Percentiles rank a stretch among this genome's conserved stretches.
phyloP scores from a whole-genome alignment of 495 filamentous ascomycete genomes.

The Copromyces sp. region DNA sequence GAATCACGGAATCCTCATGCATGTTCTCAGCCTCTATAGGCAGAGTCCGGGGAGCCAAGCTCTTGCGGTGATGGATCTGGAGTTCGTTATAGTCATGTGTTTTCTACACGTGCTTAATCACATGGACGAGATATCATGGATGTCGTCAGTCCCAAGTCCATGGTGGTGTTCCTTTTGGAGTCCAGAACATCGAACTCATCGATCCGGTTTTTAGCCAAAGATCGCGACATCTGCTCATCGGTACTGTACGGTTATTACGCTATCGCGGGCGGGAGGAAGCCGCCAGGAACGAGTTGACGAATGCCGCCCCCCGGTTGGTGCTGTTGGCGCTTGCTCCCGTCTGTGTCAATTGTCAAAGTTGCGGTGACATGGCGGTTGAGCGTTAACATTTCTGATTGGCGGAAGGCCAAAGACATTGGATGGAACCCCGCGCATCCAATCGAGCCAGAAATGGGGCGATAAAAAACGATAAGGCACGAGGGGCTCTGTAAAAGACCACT shows the following conservation, averaged over 20 bases:
- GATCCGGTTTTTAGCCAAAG: background rate
- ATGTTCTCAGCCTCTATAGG: background rate
- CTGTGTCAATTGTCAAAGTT: background rate
- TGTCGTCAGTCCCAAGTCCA: background rate
- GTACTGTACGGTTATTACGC: background rate
- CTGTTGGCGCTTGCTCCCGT: background rate
- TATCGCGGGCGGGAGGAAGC: background rate
- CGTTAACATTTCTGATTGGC: background rate
- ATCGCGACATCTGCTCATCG: background rate
- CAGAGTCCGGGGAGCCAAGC: background rate
- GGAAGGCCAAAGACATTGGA: background rate
- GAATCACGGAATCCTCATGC: background rate
- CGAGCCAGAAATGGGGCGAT: background rate
- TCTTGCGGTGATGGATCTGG: background rate
- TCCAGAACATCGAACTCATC: background rate
- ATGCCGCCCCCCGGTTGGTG: background rate
- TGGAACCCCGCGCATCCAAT: background rate
- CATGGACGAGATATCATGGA: background rate
- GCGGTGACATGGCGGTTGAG: background rate
- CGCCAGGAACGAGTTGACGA: background rate
- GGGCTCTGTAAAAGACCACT: background rate
- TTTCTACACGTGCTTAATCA: background rate
- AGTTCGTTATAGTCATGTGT: background rate
- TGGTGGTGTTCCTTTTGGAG: background rate
- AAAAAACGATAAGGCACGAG: background rate